Conservation (phyloP, 2,329 filamentous ascomycete species). For the Boeremia exigua region DNA sequence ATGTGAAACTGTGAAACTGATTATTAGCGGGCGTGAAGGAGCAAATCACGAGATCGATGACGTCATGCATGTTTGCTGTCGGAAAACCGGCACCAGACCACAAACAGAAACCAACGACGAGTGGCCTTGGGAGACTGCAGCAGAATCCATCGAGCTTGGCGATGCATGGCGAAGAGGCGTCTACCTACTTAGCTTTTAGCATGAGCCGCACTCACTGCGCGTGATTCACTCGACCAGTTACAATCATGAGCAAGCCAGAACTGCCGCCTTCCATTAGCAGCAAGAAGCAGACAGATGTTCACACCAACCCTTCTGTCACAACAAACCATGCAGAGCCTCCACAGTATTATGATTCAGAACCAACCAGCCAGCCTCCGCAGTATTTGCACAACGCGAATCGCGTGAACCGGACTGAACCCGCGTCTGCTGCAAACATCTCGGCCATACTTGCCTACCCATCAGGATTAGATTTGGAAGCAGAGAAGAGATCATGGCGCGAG, state of each 20-base stretch:
- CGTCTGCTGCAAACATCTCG: not conserved
- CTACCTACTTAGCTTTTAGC: not conserved
- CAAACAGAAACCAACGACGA: not conserved
- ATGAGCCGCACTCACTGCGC: not conserved
- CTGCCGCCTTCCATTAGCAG: not conserved
- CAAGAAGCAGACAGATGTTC: not conserved
- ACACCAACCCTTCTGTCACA: not conserved
- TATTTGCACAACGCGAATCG: not conserved
- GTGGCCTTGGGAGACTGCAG: not conserved
- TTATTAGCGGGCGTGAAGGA: not conserved
- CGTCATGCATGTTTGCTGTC: not conserved
- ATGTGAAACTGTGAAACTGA: too few relatives aligned
- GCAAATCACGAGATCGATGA: not conserved
- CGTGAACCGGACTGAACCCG: not conserved
- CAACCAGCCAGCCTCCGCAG: not conserved
- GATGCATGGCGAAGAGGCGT: not conserved
- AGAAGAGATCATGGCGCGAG: constrained; percentile 1
- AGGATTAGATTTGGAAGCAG: not conserved
- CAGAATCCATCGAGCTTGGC: not conserved
- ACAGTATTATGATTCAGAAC: constrained; percentile 5
- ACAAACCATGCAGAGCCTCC: not conserved
- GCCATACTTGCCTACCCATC: constrained; percentile 7
- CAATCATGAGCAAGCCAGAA: not conserved
- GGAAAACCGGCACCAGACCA: too few relatives aligned
- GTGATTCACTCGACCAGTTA: not conserved